Evolutionary conservation across 2,329 filamentous ascomycete species (phyloP).

Genomic region (Scleromitrula shiraiana): DNA sequence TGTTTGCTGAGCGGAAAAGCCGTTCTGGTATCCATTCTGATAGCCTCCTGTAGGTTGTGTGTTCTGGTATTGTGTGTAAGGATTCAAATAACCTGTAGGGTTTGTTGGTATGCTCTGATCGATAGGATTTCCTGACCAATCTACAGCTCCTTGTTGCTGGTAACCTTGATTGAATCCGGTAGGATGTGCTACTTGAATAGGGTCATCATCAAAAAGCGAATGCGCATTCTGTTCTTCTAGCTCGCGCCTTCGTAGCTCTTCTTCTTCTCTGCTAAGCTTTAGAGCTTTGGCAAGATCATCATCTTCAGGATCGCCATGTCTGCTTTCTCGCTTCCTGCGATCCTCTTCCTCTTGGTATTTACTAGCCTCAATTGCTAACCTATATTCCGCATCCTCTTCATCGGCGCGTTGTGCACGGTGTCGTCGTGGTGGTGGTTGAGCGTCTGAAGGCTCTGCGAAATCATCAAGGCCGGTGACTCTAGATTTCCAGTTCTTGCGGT

Average conservation of each 20-base stretch:
- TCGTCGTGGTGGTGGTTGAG: constrained; percentile 34
- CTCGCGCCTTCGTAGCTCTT: constrained; percentile 79
- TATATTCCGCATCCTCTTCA: constrained; percentile 86
- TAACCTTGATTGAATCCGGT: constrained; percentile 97
- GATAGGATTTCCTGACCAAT: constrained; percentile 95
- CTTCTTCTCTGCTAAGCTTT: constrained; percentile 88
- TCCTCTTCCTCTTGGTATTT: constrained; percentile 94
- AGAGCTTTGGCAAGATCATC: constrained; percentile 93
- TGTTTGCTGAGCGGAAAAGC: constrained; percentile 61
- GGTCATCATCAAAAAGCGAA: constrained; percentile 80
- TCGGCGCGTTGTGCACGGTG: constrained; percentile 47
- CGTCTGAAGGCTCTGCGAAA: constrained; percentile 43
- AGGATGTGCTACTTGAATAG: constrained; percentile 49
- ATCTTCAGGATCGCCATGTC: constrained; percentile 51
- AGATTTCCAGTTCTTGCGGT: constrained; percentile 94
- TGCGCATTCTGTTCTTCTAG: constrained; percentile 78
- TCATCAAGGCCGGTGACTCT: constrained; percentile 91
- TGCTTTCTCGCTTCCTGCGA: constrained; percentile 59
- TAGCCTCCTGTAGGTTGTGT: constrained; percentile 53
- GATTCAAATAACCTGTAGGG: constrained; percentile 65
- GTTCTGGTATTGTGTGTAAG: constrained; percentile 43
- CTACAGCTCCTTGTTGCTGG: constrained; percentile 90
- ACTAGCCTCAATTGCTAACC: constrained; percentile 86
- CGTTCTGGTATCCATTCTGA: constrained; percentile 61
- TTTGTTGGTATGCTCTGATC: constrained; percentile 72